These are phyloP conservation scores for Paramecium biaurelia DNA, from an alignment of 73 alveolate species.

Conservation along the genomic window DNA sequence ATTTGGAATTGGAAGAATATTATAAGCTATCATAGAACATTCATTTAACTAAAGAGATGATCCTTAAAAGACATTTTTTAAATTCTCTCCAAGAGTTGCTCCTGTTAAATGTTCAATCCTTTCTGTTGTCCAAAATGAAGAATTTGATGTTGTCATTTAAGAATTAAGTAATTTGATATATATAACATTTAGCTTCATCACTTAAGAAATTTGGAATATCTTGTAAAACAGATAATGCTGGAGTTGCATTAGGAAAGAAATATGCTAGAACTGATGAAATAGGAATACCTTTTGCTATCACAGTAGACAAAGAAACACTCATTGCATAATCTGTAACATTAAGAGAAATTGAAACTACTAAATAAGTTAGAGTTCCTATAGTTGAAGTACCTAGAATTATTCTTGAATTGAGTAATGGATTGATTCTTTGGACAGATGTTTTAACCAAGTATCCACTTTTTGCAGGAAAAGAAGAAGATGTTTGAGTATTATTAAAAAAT, in stretches of 20 bases:
- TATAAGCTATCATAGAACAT: conserved; percentile 95
- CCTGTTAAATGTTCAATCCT: conserved; percentile 94
- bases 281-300: conserved; percentile 99
- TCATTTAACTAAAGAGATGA: conserved; percentile 89
- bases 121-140: conserved; percentile 85
- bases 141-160: conserved; percentile 61
- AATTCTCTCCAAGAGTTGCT: conserved; percentile 91
- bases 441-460: neutral
- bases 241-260: conserved; percentile 94
- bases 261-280: conserved; percentile 99
- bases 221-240: conserved; percentile 93
- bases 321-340: conserved; percentile 89
- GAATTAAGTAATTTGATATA: neutral
- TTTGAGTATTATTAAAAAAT: neutral
- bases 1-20: conserved; percentile 96
- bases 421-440: conserved; percentile 8
- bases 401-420: neutral
- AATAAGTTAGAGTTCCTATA: conserved; percentile 88
- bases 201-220: conserved; percentile 86
- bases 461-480: neutral
- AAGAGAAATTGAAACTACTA: conserved; percentile 92
- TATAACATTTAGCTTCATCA: conserved; percentile 37
- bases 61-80: conserved; percentile 88
- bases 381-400: conserved; percentile 72
- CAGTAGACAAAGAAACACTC: conserved; percentile 94